Base-by-base conservation (phyloP, 768 basidiomycete species). In the Piloderma croceum region DNA sequence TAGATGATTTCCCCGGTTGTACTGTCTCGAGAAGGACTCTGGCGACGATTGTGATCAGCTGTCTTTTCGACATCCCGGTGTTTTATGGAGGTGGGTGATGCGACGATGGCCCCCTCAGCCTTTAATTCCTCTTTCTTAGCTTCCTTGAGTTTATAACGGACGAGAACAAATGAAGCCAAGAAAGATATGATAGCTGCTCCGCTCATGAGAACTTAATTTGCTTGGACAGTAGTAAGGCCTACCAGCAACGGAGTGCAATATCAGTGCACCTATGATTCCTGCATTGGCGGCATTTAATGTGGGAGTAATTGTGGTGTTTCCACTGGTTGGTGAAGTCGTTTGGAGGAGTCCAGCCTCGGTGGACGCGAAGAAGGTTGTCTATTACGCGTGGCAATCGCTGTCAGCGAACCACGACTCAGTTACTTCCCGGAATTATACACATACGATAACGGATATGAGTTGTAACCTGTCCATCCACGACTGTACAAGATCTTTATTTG, bases 101-200 rank as follows among this genome's bases (percentile, higher is more conserved):
- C 10, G 15, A 29, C 27, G 27, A 15, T 29, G n/a, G n/a, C n/a
- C n/a, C n/a, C n/a, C n/a, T 68, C 63, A 19, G 54, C 63, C 43
- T 73, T 58, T 44, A 54, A 47, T 48, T 75, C 70, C 36, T 75
- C 71, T 3, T 62, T 63, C 27, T 29, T 29, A 9, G 27, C 27
- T 9, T 29, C 27, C 27, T 29, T 29, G 9, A 29, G 9, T 15
- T 15, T 9, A 29, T 29, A 29, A 29, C 15, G 27, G 15, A 29
- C 10, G 10, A 29, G 27, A 15, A 29, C 15, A 29, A 29, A 29
- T 9, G 27, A 29, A 9, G 27, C 27, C 10, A 29, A 9, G 15
- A 29, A 29, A 9, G 27, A 29, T 29, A 29, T 29, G 10, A 29
- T 15, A 29, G 27, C 27, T 29, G 15, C 27, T 9, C 10, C 15